Evolutionary conservation across 2,329 filamentous ascomycete species (phyloP).

Genomic region (Fusarium nanum): DNA sequence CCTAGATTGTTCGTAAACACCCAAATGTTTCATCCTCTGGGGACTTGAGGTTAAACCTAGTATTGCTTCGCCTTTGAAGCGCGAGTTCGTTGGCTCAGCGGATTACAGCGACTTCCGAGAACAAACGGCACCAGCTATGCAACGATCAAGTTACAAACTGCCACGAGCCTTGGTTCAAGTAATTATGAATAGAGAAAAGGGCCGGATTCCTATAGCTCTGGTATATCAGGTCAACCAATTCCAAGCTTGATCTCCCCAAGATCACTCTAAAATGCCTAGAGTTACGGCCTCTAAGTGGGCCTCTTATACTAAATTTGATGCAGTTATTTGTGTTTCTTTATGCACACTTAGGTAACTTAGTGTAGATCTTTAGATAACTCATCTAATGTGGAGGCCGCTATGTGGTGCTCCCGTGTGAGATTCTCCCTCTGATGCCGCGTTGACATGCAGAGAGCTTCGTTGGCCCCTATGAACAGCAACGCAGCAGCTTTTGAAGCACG

Average conservation of each 20-base stretch:
- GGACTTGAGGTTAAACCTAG: not conserved
- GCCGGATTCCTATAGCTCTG: slow-evolving; percentile 17
- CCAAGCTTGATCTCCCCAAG: slow-evolving; percentile 31
- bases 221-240: slow-evolving; percentile 25
- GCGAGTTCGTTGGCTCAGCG: not conserved
- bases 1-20: fast-evolving
- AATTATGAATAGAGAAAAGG: not conserved
- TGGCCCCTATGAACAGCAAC: slow-evolving; percentile 10
- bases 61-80: not conserved
- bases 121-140: not conserved
- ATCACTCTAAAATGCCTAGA: slow-evolving; percentile 3
- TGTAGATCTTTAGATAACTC: not conserved
- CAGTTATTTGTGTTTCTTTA: slow-evolving; percentile 2
- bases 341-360: not conserved
- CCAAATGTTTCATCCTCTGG: not conserved
- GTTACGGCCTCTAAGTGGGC: not conserved
- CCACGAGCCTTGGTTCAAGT: not conserved
- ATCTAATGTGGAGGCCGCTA: not conserved
- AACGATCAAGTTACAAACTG: too few relatives aligned
- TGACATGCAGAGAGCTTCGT: not conserved
- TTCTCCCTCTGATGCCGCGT: slow-evolving; percentile 7
- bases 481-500: not conserved
- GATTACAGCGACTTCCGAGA: not conserved
- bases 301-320: not conserved
- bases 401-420: not conserved